phyloP scores from a whole-genome alignment of 768 basidiomycete genomes.

The Podaxis sp. region DNA sequence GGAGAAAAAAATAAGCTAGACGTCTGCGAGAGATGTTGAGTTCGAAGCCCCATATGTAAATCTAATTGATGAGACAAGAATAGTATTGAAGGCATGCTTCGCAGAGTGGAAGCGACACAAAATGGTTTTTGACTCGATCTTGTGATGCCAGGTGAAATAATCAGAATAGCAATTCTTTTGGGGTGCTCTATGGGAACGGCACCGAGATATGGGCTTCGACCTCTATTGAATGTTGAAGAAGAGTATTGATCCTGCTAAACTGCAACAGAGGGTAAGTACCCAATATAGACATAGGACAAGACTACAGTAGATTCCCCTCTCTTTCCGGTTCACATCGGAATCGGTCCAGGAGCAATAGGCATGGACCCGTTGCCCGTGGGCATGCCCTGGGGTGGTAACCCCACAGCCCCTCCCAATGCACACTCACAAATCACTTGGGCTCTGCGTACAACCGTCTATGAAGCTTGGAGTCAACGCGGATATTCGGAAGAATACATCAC shows the following conservation, averaged over 20 bases:
- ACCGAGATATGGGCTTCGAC: background rate
- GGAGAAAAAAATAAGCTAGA: too few relatives aligned
- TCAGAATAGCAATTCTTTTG: background rate
- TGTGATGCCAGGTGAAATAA: background rate
- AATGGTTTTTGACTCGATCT: background rate
- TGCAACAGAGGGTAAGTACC: background rate
- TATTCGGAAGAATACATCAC: background rate
- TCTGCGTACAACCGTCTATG: conserved; percentile 68
- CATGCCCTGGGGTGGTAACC: conserved; percentile 19
- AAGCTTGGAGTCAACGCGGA: conserved; percentile 11
- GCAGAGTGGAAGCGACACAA: background rate
- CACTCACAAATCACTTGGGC: conserved; percentile 90
- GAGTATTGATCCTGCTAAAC: background rate
- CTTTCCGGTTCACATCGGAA: conserved; percentile 3
- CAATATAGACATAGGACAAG: background rate
- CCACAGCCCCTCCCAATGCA: conserved; percentile 48
- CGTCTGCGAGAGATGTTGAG: too few relatives aligned
- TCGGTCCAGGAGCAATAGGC: background rate
- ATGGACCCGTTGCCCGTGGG: conserved; percentile 1
- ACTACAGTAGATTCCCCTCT: background rate
- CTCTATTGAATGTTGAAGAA: background rate
- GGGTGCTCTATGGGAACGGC: background rate
- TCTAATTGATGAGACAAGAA: too few relatives aligned
- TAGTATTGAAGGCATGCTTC: background rate
- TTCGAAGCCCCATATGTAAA: too few relatives aligned